A percentile compares a stretch with the other conserved stretches of the same genome.
Evolutionary conservation across 345 rosid genomes (phyloP).

Genomic region (Gossypium mustelinum): DNA sequence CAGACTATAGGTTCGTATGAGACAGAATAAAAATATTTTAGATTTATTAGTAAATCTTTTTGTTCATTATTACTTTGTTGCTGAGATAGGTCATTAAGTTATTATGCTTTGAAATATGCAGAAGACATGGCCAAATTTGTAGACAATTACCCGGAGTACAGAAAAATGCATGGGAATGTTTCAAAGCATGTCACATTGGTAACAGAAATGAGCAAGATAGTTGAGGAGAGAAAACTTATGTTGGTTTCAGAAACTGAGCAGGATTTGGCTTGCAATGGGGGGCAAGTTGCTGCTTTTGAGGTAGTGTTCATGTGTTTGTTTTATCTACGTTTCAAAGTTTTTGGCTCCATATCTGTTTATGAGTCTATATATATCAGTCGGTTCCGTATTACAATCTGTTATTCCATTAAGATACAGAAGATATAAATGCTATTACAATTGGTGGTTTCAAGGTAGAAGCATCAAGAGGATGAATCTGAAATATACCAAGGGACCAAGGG

Average conservation of each 20-base stretch:
- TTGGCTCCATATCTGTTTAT: background rate
- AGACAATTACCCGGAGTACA: conserved; percentile 90
- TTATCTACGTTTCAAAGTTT: background rate
- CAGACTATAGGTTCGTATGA: conserved; percentile 81
- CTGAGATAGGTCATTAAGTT: background rate
- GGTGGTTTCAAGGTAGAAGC: background rate
- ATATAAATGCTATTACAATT: conserved; percentile 1
- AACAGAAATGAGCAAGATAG: conserved; percentile 95
- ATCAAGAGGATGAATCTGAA: background rate
- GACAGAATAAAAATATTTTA: conserved; percentile 9
- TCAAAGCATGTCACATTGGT: conserved; percentile 96
- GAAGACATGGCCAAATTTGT: conserved; percentile 99
- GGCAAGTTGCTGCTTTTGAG: conserved; percentile 98
- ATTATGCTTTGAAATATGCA: conserved; percentile 35
- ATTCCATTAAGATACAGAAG: background rate
- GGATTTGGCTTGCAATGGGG: conserved; percentile 97
- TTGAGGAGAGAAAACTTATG: conserved; percentile 92
- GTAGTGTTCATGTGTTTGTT: conserved; percentile 31
- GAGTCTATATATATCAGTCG: background rate
- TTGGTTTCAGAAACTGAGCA: conserved; percentile 89
- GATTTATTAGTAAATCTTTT: background rate
- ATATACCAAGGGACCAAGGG: background rate
- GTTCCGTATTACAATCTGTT: background rate
- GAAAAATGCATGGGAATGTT: conserved; percentile 96
- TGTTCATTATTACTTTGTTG: background rate